Conservation (phyloP, 495 filamentous ascomycete species). For the Aspergillus egyptiacus region DNA sequence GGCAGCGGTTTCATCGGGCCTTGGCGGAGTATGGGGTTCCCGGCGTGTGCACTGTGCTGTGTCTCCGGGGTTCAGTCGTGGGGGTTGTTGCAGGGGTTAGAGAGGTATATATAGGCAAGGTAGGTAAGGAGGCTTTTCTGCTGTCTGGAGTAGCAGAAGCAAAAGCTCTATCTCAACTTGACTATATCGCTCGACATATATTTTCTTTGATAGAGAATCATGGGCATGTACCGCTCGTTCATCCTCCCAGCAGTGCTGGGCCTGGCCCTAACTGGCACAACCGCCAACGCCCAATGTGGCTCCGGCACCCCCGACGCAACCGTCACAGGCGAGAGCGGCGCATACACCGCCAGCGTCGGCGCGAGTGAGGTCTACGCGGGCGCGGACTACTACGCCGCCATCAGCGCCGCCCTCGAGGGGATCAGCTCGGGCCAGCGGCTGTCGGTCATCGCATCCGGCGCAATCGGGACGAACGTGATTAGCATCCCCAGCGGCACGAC, state of each 20-base stretch:
- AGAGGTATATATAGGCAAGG: no score
- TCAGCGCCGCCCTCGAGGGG: conserved; percentile 5
- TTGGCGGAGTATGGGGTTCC: no score
- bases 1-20: no score
- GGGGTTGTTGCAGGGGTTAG: no score
- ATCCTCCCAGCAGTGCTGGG: conserved; percentile 7
- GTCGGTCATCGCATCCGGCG: conserved; percentile 11
- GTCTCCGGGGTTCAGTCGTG: no score
- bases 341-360: conserved; percentile 7
- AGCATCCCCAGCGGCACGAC: conserved; percentile 7
- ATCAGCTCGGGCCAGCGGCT: conserved; percentile 10
- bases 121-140: no score
- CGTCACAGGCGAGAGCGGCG: conserved; percentile 2
- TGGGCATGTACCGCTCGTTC: no score
- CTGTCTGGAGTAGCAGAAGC: no score
- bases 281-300: conserved; percentile 7
- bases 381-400: conserved; percentile 6
- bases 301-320: conserved; percentile 14
- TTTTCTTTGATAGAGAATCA: no score
- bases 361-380: conserved; percentile 9
- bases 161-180: no score
- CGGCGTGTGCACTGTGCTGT: no score
- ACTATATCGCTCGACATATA: no score
- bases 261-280: conserved; percentile 9
- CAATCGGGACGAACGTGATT: conserved; percentile 6